Conservation (phyloP, 2,329 filamentous ascomycete species). For the Colletotrichum siamense region DNA sequence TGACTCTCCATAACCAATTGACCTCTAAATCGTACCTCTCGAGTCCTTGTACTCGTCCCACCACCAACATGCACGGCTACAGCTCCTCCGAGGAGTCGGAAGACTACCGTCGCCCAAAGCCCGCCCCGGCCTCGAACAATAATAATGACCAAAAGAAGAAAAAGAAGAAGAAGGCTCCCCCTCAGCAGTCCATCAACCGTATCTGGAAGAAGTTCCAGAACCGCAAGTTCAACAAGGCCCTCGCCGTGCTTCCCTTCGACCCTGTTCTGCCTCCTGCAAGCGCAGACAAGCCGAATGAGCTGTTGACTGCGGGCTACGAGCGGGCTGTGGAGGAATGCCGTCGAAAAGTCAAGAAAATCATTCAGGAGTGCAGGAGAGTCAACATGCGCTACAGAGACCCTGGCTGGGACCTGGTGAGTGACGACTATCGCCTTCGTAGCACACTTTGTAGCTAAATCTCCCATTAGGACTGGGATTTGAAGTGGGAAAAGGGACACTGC, state of each 20-base stretch:
- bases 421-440: neutral
- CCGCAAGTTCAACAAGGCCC: slow-evolving; percentile 67
- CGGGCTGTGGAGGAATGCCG: slow-evolving; percentile 69
- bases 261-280: slow-evolving; percentile 57
- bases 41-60: neutral
- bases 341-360: slow-evolving; percentile 66
- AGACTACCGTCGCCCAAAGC: slow-evolving; percentile 44
- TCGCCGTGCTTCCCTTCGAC: slow-evolving; percentile 69
- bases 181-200: slow-evolving; percentile 70
- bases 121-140: slow-evolving; percentile 36
- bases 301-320: slow-evolving; percentile 65
- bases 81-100: slow-evolving; percentile 57
- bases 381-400: slow-evolving; percentile 82
- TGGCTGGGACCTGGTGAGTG: slow-evolving; percentile 61
- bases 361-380: slow-evolving; percentile 70
- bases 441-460: neutral
- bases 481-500: slow-evolving; percentile 64
- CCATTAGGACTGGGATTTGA: slow-evolving; percentile 68
- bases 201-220: slow-evolving; percentile 69
- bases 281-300: slow-evolving; percentile 62
- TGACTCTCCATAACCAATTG: neutral
- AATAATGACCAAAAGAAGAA: slow-evolving; percentile 55
- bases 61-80: slow-evolving; percentile 46
- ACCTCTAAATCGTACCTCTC: neutral
- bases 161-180: slow-evolving; percentile 64